Evolutionary conservation across 108 stramenopile genomes (phyloP), one percentile per base, ranked within the genome.

Genomic region (Nannochloropsis oceanica): DNA sequence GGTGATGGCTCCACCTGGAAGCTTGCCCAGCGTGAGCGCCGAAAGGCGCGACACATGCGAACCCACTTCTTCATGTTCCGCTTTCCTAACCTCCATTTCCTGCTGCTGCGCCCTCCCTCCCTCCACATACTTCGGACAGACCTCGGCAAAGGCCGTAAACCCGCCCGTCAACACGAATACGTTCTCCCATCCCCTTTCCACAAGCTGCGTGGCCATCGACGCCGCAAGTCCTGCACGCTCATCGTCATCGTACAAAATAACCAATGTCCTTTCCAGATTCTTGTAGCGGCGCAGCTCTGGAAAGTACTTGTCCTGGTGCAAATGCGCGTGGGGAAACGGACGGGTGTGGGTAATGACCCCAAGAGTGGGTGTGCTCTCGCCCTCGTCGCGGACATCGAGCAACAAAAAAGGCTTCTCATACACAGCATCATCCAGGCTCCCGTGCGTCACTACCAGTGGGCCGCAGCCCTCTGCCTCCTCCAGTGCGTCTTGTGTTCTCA

Each of bases 131-230:
- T 26, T 8, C 9, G 86, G 88, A 84, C 43, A 84, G 13, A 14
- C 25, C 24, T 84, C 11, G 12, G 86, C 79, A 79, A 90, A 90
- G 24, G 43, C 86, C 22, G 24, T 26, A 43, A 90, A 79, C 18
- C 89, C 89, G 8, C 89, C 86, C 18, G 88, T 80, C 8, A 90
- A 83, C 8, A 90, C 86, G 44, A 84, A 90, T 22, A 90, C 46
- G 86, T 90, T 90, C 83, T 90, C 86, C 50, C 89, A 89, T 13
- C 89, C 89, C 25, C 86, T 50, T 43, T 89, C 86, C 27, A 85
- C 85, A 42, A 89, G 84, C 24, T 87, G 87, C 34, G 81, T 46
- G 0, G 87, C 87, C 25, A 83, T 80, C 79, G 81, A 82, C 43
- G 85, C 89, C 43, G 85, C 79, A 12, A 42, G 43, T 9, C 85